Evolutionary conservation across 2,329 filamentous ascomycete genomes (phyloP).

Genomic region (Colletotrichum sp.): DNA sequence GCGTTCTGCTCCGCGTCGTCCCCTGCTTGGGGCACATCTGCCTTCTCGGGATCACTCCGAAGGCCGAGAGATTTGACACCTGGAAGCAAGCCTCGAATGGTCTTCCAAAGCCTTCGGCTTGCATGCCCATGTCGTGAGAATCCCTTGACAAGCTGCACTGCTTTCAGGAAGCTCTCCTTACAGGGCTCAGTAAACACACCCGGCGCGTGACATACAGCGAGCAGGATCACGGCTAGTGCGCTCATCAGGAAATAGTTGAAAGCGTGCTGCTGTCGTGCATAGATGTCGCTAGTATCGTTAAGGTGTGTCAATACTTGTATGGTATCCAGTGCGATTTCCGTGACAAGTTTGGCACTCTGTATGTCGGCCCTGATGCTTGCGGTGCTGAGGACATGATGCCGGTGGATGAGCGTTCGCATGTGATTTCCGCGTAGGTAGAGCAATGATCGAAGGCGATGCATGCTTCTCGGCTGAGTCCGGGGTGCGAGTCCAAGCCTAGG

Average conservation of each 20-base stretch:
- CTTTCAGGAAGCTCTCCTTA: conserved; percentile 35
- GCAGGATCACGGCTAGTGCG: conserved; percentile 42
- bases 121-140: conserved; percentile 36
- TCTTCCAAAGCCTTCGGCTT: conserved; percentile 39
- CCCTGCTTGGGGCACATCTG: neutral
- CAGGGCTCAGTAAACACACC: conserved; percentile 42
- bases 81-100: conserved; percentile 37
- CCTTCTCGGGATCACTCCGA: conserved; percentile 17
- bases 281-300: conserved; percentile 39
- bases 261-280: conserved; percentile 40
- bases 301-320: conserved; percentile 42
- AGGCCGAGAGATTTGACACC: conserved; percentile 32
- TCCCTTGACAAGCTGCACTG: conserved; percentile 34
- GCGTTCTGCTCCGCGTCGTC: conserved; percentile 13
- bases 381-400: conserved; percentile 44
- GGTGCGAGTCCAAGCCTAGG: conserved; percentile 39
- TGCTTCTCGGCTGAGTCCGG: conserved; percentile 35
- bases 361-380: conserved; percentile 39
- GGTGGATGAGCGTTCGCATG: conserved; percentile 47
- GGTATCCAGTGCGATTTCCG: conserved; percentile 37
- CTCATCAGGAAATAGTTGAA: conserved; percentile 48
- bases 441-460: conserved; percentile 46
- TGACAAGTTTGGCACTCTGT: conserved; percentile 40
- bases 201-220: conserved; percentile 51
- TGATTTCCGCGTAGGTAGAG: conserved; percentile 51